phyloP scores from a whole-genome alignment of 768 basidiomycete genomes.

The Holtermannia corniformis region DNA sequence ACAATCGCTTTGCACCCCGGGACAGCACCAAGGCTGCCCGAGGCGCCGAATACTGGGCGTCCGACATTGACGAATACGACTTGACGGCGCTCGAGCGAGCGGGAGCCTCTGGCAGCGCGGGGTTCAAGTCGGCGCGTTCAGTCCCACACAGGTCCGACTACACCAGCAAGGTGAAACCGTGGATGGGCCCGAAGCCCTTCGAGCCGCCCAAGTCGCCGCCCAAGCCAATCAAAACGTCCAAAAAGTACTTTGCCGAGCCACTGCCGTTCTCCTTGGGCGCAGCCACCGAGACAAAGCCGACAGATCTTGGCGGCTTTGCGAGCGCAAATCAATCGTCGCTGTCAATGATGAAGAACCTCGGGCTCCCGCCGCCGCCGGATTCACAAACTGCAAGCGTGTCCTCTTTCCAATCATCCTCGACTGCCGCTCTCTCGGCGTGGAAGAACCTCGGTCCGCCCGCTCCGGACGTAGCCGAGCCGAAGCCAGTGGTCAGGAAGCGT shows the following conservation, averaged over 20 bases:
- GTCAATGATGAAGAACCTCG: constrained; percentile 33
- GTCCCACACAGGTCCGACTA: constrained; percentile 4
- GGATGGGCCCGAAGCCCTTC: constrained; percentile 7
- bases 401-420: not conserved
- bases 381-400: not conserved
- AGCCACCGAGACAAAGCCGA: not conserved
- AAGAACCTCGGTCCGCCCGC: constrained; percentile 11
- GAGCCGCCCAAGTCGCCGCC: constrained; percentile 8
- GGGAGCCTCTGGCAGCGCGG: not conserved
- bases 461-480: not conserved
- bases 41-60: constrained; percentile 39
- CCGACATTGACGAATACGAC: constrained; percentile 39
- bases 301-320: constrained; percentile 19
- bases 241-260: constrained; percentile 19
- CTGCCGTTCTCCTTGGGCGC: constrained; percentile 28
- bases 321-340: constrained; percentile 18
- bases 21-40: constrained; percentile 32
- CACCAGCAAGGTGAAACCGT: constrained; percentile 4
- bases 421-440: constrained; percentile 2
- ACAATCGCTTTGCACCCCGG: constrained; percentile 28
- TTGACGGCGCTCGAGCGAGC: constrained; percentile 14
- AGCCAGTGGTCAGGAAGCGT: not conserved
- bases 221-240: constrained; percentile 10
- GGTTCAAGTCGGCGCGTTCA: constrained; percentile 22
- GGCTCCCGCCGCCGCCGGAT: constrained; percentile 18